Base-by-base conservation (phyloP, 192 early-diverging fungal species). In the Entophlyctis luteolus region DNA sequence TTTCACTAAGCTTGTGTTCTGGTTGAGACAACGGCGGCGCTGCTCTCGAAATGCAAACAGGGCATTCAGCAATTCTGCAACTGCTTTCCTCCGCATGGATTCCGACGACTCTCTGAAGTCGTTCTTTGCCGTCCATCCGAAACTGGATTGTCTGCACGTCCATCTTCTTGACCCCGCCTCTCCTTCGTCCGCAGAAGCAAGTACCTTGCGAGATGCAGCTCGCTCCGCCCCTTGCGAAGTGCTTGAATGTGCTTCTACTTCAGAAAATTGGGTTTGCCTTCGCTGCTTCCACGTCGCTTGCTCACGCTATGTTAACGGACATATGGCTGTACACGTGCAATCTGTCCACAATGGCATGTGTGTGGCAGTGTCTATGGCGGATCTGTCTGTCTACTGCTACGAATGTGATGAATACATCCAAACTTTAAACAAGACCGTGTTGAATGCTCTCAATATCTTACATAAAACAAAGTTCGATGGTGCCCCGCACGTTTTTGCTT, bases 91-190 rank as follows among this genome's bases (percentile, higher is more conserved):
- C n/a, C n/a, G n/a, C n/a, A n/a, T n/a, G n/a, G n/a, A n/a, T n/a
- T n/a, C n/a, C n/a, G n/a, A n/a, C n/a, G n/a, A n/a, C n/a, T n/a
- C n/a, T n/a, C n/a, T n/a, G n/a, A n/a, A n/a, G n/a, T n/a, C n/a
- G n/a, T n/a, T n/a, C n/a, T 47, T 63, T 49, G 60, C 60, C 28
- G 29, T 63, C 6, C 33, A 63, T n/a, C 60, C 60, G 25, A 63
- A 47, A 37, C 28, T 48, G 10, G 42, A 49, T 34, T 63, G 46
- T 49, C 60, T 34, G 5, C 48, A 49, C 42, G 60, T 49, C n/a
- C n/a, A n/a, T n/a, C n/a, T n/a, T n/a, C n/a, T n/a, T n/a, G n/a
- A n/a, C n/a, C n/a, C n/a, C n/a, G n/a, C n/a, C n/a, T n/a, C n/a
- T n/a, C n/a, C n/a, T n/a, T n/a, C n/a, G n/a, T n/a, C n/a, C n/a